These are phyloP conservation scores for Verticillium dahliae DNA, from an alignment of 2,329 filamentous ascomycete species.

Conservation along the genomic window DNA sequence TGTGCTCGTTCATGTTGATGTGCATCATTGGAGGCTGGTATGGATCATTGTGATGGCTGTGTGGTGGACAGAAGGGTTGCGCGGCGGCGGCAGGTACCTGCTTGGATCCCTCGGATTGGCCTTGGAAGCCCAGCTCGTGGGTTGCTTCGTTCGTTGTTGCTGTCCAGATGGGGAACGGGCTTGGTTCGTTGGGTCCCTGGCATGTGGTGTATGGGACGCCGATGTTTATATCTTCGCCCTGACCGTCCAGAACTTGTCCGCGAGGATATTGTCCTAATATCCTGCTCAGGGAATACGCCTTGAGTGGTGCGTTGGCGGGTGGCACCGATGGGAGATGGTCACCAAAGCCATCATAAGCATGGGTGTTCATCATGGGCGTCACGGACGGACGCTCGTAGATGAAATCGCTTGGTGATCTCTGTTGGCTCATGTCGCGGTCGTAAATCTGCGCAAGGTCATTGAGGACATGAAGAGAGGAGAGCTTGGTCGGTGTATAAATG, in stretches of 20 bases:
- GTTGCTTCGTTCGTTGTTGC: no score
- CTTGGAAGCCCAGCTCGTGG: neutral
- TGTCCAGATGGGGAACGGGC: neutral
- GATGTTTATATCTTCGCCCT: neutral
- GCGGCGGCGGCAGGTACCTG: neutral
- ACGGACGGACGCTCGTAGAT: neutral
- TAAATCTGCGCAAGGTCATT: neutral
- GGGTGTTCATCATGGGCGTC: neutral
- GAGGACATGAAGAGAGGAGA: neutral
- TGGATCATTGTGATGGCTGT: neutral
- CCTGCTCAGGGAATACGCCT: neutral
- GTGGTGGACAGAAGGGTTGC: neutral
- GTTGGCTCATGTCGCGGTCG: neutral
- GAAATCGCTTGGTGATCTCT: constrained; percentile 5
- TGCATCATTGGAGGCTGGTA: neutral
- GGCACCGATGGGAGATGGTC: neutral
- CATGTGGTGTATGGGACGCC: neutral
- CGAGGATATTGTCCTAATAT: neutral
- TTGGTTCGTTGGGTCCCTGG: neutral
- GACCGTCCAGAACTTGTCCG: neutral
- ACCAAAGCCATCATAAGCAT: neutral
- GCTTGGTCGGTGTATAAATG: neutral
- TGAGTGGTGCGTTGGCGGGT: neutral
- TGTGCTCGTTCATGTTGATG: neutral
- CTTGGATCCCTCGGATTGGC: neutral